Evolutionary conservation across 192 early-diverging fungal species (phyloP).

Genomic region (Irineochytrium annulatum): DNA sequence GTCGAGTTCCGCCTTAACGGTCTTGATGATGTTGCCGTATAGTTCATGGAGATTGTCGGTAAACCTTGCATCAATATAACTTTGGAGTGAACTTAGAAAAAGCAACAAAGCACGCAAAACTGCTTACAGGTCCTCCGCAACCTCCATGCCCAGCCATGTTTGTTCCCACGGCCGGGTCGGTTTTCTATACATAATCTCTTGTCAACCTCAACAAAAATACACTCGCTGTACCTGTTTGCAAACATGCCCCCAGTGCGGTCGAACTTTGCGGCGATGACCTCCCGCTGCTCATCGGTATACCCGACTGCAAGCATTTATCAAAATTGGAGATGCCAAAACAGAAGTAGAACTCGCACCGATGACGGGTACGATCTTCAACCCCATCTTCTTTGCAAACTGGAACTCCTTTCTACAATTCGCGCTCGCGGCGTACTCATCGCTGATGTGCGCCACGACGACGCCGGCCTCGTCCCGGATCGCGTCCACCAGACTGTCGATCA

Average conservation of each 20-base stretch:
- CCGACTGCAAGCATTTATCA: too few species aligned
- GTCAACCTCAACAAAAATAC: not conserved
- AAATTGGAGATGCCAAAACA: too few species aligned
- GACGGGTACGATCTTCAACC: not conserved
- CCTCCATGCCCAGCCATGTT: slow-evolving; percentile 3
- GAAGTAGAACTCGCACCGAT: not conserved
- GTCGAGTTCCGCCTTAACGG: not conserved
- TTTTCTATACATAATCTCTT: not conserved
- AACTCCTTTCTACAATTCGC: slow-evolving; percentile 1
- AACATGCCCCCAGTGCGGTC: not conserved
- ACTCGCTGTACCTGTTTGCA: not conserved
- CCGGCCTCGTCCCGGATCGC: not conserved
- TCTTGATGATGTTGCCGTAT: not conserved
- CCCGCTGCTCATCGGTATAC: not conserved
- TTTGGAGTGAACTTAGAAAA: not conserved
- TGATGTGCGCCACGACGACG: not conserved
- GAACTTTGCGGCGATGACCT: not conserved
- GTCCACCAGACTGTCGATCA: not conserved
- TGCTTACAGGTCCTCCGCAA: not conserved
- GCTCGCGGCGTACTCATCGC: slow-evolving; percentile 1
- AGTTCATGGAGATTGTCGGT: not conserved
- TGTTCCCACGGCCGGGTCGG: not conserved
- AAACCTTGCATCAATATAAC: slow-evolving; percentile 2
- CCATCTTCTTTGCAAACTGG: slow-evolving; percentile 2
- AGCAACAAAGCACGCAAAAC: not conserved